Percentiles rank a stretch among this genome's conserved stretches.
These are phyloP conservation scores for Trapa incisa DNA, from an alignment of 345 rosid genomes.

Conservation along the genomic window DNA sequence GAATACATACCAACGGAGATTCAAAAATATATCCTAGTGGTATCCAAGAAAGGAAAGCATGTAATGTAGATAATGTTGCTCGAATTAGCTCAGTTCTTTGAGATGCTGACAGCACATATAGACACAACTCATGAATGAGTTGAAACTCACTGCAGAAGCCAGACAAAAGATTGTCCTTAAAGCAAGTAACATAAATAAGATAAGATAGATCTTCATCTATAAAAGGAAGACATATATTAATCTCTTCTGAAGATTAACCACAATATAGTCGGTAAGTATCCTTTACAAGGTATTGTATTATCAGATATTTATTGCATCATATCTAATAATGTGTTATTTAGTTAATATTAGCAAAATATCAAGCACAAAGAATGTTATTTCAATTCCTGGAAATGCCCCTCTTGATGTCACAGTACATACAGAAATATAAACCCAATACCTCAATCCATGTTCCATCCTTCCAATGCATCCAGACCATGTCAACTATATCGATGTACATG, in stretches of 20 bases:
- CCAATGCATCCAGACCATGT: too few species aligned
- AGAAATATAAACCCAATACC: background rate
- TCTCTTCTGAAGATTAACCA: too few species aligned
- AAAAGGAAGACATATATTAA: background rate
- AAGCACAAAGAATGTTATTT: background rate
- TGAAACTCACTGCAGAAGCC: constrained; percentile 76
- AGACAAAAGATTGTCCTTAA: constrained; percentile 9
- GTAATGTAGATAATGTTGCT: constrained; percentile 88
- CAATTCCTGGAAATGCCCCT: background rate
- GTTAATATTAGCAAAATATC: background rate
- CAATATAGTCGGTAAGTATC: too few species aligned
- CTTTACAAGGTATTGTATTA: background rate
- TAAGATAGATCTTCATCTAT: background rate
- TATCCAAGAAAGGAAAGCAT: constrained; percentile 99
- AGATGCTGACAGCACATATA: constrained; percentile 89
- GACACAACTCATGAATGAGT: constrained; percentile 96
- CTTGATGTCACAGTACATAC: background rate
- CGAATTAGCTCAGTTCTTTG: constrained; percentile 91
- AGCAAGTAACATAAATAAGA: background rate
- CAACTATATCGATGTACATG: too few species aligned
- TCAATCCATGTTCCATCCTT: too few species aligned
- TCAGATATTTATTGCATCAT: background rate
- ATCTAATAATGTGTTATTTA: background rate
- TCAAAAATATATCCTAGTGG: constrained; percentile 99
- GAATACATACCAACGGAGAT: constrained; percentile 66